Conservation (phyloP, 768 basidiomycete genomes). For the Artomyces pyxidatus region DNA sequence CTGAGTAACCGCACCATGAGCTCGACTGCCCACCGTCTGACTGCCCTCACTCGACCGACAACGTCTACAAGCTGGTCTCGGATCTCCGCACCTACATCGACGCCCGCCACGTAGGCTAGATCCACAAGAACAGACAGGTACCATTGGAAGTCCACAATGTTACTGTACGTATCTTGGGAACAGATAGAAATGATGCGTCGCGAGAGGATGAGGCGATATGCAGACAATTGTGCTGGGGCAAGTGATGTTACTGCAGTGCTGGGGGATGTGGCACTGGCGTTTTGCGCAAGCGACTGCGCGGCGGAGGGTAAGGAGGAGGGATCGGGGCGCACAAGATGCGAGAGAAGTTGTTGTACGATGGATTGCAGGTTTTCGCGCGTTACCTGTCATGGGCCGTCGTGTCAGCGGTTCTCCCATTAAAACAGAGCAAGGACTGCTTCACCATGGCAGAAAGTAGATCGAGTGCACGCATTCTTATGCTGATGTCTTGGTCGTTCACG, state of each 20-base stretch:
- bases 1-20: slow-evolving; percentile 75
- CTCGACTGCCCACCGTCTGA: slow-evolving; percentile 72
- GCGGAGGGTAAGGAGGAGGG: slow-evolving; percentile 49
- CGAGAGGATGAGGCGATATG: slow-evolving; percentile 80
- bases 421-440: neutral
- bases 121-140: slow-evolving; percentile 93
- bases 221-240: slow-evolving; percentile 63
- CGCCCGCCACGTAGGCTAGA: slow-evolving; percentile 79
- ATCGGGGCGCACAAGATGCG: slow-evolving; percentile 68
- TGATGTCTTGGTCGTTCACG: slow-evolving; percentile 88
- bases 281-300: slow-evolving; percentile 41
- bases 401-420: slow-evolving; percentile 1
- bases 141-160: slow-evolving; percentile 94
- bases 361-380: slow-evolving; percentile 78
- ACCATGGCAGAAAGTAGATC: slow-evolving; percentile 95
- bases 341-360: slow-evolving; percentile 83
- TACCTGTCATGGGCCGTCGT: slow-evolving; percentile 41
- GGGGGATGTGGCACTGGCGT: slow-evolving; percentile 38
- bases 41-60: slow-evolving; percentile 68
- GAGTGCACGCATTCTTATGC: slow-evolving; percentile 91
- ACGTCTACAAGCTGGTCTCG: slow-evolving; percentile 84
- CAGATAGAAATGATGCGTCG: slow-evolving; percentile 83
- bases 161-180: slow-evolving; percentile 75
- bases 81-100: slow-evolving; percentile 69
- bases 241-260: slow-evolving; percentile 26